Percentiles rank a stretch among this genome's conserved stretches.
These are phyloP conservation scores for Cymbopogon citratus DNA, from an alignment of 176 grass and related monocot genomes.

Conservation along the genomic window DNA sequence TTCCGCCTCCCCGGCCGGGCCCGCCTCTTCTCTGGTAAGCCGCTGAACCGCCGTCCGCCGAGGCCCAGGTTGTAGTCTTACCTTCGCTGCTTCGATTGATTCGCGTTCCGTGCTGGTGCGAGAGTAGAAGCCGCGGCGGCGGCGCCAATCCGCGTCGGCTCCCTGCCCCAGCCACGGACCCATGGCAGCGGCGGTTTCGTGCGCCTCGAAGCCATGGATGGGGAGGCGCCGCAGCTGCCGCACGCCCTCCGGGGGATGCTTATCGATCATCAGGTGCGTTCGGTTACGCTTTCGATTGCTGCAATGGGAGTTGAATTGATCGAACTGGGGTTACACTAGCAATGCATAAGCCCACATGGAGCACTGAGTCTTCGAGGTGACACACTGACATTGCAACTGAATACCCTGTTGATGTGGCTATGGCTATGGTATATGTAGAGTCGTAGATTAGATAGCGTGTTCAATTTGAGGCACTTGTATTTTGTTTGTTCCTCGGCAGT, in stretches of 20 bases:
- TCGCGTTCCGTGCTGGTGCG: not conserved
- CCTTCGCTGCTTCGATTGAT: not conserved
- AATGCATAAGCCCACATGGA: not conserved
- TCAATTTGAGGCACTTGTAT: not conserved
- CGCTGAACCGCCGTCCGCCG: not conserved
- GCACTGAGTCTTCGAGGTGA: not conserved
- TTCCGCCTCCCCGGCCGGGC: not conserved
- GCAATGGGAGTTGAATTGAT: not conserved
- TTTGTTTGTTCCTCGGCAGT: not conserved
- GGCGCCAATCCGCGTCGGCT: not conserved
- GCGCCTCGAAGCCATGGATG: not conserved
- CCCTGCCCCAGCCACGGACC: not conserved
- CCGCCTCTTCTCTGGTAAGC: conserved; percentile 13
- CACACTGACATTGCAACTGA: not conserved
- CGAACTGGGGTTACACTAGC: not conserved
- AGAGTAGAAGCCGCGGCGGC: not conserved
- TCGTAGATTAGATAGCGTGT: not conserved
- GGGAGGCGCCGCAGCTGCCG: not conserved
- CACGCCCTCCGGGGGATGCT: not conserved
- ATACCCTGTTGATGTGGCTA: not conserved
- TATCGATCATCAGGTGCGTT: conserved; percentile 16
- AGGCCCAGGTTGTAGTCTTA: not conserved
- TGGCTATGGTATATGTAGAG: not conserved
- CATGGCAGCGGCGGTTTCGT: not conserved
- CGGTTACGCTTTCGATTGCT: not conserved